Base-by-base conservation (phyloP, 2,329 filamentous ascomycete genomes). In the Neoscytalidium dimidiatum region DNA sequence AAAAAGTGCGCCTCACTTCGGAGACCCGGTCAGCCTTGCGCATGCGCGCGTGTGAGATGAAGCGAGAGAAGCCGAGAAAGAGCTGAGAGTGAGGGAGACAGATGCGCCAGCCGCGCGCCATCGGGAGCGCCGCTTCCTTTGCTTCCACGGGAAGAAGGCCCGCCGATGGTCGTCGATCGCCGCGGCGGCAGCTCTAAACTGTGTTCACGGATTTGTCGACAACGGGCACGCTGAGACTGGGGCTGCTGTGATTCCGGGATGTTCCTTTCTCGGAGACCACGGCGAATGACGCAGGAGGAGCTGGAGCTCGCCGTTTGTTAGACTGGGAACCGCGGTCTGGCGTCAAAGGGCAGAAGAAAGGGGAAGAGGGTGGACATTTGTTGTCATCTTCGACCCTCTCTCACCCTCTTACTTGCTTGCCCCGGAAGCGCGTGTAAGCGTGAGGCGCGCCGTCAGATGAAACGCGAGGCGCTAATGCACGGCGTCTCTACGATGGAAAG, bases 391-490 rank as follows among this genome's bases (percentile, higher is more conserved):
- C 17, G 14, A 3, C 28, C 9, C 13, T 1, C 48, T 31, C 26
- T 11, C 46, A 26, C 49, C 9, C 13, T 1, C 48, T 31, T 17
- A 4, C 46, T 23, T 31, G 49, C 49, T n/a, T 26, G 28, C 28
- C 28, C 23, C 23, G 21, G 28, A 29, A n/a, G 23, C 6, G 23
- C n/a, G 26, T 26, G 29, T 33, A 33, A 31, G 51, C 19, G 52
- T 29, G 52, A 57, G 52, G 52, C 51, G 51, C 51, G 33, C 51
- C 33, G 52, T 29, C 14, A 17, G 56, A 33, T 26, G 56, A 60
- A 46, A 60, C 41, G 56, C 43, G 56, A 60, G 56, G 56, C 56
- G 41, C 56, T 60, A 60, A 33, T 29, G 26, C 41, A 60, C 49
- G 49, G 49, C 49, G 49, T 17, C 26, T 31, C 38, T 29, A 38